These are phyloP conservation scores for Nicotiana tomentosiformis DNA, from an alignment of 257 asterid genomes.

Conservation along the genomic window DNA sequence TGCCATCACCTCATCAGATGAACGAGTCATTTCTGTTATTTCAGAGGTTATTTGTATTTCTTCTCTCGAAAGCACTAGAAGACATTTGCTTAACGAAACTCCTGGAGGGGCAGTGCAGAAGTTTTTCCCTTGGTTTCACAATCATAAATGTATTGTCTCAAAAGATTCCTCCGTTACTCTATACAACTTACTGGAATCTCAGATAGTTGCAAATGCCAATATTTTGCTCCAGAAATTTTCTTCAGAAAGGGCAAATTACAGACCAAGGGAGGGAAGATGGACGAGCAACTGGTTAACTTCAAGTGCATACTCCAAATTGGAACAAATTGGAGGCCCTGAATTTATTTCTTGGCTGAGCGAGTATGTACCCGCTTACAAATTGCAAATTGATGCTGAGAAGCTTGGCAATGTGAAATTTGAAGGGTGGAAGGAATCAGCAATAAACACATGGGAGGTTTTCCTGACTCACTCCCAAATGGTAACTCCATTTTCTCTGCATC, in stretches of 20 bases:
- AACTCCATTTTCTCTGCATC: constrained; percentile 16
- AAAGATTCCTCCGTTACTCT: constrained; percentile 55
- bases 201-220: constrained; percentile 49
- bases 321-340: constrained; percentile 71
- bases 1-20: constrained; percentile 56
- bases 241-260: constrained; percentile 36
- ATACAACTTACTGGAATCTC: constrained; percentile 47
- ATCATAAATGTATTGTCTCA: constrained; percentile 46
- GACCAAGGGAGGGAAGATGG: constrained; percentile 29
- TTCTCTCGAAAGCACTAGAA: constrained; percentile 55
- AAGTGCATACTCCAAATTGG: constrained; percentile 48
- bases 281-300: constrained; percentile 52
- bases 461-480: constrained; percentile 93
- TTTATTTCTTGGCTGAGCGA: constrained; percentile 81
- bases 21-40: constrained; percentile 48
- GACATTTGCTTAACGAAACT: constrained; percentile 27
- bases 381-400: constrained; percentile 54
- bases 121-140: constrained; percentile 43
- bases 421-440: constrained; percentile 51
- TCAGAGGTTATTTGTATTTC: constrained; percentile 76
- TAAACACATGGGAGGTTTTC: constrained; percentile 49
- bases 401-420: constrained; percentile 49
- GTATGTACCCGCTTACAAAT: constrained; percentile 55
- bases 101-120: constrained; percentile 25
- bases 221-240: constrained; percentile 46